phyloP scores from a whole-genome alignment of 371 early-diverging fungal species.

The Mucor indicus region DNA sequence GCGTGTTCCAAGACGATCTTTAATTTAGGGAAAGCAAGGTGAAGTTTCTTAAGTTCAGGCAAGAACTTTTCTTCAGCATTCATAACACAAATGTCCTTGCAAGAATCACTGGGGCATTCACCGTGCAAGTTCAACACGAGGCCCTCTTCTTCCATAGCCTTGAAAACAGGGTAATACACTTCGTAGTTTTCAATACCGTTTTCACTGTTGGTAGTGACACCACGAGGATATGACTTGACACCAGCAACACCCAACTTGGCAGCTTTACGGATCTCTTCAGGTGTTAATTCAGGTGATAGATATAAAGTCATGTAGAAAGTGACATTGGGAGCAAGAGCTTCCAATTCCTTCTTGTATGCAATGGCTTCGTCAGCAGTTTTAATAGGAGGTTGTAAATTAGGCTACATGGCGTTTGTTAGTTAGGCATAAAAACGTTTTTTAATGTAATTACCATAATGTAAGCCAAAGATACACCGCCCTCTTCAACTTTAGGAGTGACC shows the following conservation, averaged over 20 bases:
- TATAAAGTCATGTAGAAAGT: conserved; percentile 94
- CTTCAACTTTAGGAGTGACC: conserved; percentile 78
- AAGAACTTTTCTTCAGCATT: conserved; percentile 96
- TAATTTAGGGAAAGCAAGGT: conserved; percentile 86
- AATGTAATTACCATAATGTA: conserved; percentile 81
- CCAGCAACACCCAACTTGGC: conserved; percentile 85
- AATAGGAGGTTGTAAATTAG: conserved; percentile 92
- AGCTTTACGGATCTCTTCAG: conserved; percentile 88
- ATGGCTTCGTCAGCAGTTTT: conserved; percentile 84
- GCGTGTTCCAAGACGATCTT: conserved; percentile 97
- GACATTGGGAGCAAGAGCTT: conserved; percentile 80
- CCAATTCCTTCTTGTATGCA: conserved; percentile 77
- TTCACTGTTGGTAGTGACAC: conserved; percentile 97
- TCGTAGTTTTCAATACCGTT: conserved; percentile 90
- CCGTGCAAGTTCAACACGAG: conserved; percentile 96
- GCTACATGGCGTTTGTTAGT: conserved; percentile 47
- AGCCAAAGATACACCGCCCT: conserved; percentile 86
- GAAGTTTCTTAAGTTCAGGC: conserved; percentile 78
- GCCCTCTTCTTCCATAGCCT: conserved; percentile 91
- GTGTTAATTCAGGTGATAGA: conserved; percentile 83
- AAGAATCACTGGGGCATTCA: conserved; percentile 86
- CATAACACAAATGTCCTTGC: conserved; percentile 86
- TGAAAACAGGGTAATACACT: conserved; percentile 88
- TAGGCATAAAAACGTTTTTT: not conserved
- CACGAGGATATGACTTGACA: conserved; percentile 96